phyloP scores from a whole-genome alignment of 2,329 filamentous ascomycete species.

The Westerdykella aurantiaca region DNA sequence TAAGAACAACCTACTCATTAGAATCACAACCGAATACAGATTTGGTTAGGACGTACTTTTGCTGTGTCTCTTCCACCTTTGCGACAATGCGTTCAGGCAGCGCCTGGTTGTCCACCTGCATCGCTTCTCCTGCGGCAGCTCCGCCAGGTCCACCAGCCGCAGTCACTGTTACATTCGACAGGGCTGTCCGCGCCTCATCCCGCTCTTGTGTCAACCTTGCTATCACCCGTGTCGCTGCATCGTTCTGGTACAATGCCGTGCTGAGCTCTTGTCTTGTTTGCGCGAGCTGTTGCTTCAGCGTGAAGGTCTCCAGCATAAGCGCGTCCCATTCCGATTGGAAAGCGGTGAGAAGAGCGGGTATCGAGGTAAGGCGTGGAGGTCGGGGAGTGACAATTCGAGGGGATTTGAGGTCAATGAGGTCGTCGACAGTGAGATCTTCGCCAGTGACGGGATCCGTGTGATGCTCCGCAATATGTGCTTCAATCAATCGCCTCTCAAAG shows the following conservation, averaged over 20 bases:
- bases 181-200: slow-evolving; percentile 83
- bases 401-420: slow-evolving; percentile 82
- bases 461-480: slow-evolving; percentile 89
- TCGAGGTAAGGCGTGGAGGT: slow-evolving; percentile 89
- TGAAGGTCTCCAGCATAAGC: slow-evolving; percentile 84
- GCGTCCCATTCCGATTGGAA: slow-evolving; percentile 99
- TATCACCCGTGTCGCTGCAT: slow-evolving; percentile 94
- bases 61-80: slow-evolving; percentile 74
- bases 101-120: slow-evolving; percentile 82
- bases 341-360: slow-evolving; percentile 84
- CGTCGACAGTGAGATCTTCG: slow-evolving; percentile 74
- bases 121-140: slow-evolving; percentile 60
- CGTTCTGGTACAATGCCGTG: slow-evolving; percentile 91
- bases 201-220: slow-evolving; percentile 83
- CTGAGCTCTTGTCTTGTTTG: slow-evolving; percentile 91
- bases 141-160: slow-evolving; percentile 26
- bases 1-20: slow-evolving; percentile 64
- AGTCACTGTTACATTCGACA: slow-evolving; percentile 77
- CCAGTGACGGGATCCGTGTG: slow-evolving; percentile 87
- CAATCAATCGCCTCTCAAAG: slow-evolving; percentile 91
- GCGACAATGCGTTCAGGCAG: slow-evolving; percentile 66
- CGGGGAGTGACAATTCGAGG: slow-evolving; percentile 78
- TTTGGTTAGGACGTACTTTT: slow-evolving; percentile 54
- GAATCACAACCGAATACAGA: not conserved
- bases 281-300: slow-evolving; percentile 78